Evolutionary conservation across 768 basidiomycete species (phyloP).

Genomic region (Daedalea quercina): DNA sequence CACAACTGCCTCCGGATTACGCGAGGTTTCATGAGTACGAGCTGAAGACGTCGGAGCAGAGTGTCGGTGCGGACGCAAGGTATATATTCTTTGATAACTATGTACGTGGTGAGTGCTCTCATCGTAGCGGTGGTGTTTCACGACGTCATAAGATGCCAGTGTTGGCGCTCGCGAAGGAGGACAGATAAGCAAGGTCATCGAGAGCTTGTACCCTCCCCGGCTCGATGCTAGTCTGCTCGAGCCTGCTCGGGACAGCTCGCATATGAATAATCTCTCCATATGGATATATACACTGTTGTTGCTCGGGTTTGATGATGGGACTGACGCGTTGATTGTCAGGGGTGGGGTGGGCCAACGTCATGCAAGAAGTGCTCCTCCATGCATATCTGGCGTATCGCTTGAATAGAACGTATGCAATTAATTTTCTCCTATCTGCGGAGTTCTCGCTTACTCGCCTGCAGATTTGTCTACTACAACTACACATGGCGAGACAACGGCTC

Average conservation of each 20-base stretch:
- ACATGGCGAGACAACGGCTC: constrained; percentile 41
- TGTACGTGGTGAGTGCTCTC: constrained; percentile 10
- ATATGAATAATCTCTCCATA: not conserved
- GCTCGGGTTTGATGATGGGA: constrained; percentile 11
- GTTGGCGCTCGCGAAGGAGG: too few species aligned
- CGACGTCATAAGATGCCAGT: too few species aligned
- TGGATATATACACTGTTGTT: not conserved
- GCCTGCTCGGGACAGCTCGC: too few species aligned
- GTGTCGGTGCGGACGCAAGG: constrained; percentile 11
- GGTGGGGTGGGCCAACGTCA: constrained; percentile 54
- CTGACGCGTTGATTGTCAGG: constrained; percentile 22
- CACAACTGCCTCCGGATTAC: too few species aligned
- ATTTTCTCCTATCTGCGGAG: not conserved
- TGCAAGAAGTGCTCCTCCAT: constrained; percentile 53
- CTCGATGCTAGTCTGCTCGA: too few species aligned
- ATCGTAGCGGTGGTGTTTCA: not conserved
- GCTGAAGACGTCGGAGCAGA: constrained; percentile 22
- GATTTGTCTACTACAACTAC: constrained; percentile 51
- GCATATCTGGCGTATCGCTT: constrained; percentile 40
- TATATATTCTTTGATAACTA: constrained; percentile 16
- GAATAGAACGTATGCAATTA: constrained; percentile 39
- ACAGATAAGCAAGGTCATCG: too few species aligned
- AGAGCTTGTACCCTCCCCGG: too few species aligned
- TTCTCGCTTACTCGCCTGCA: constrained; percentile 4
- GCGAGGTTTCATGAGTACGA: constrained; percentile 20